These are phyloP conservation scores for Eutrema yunnanense DNA, from an alignment of 345 rosid species.

Conservation along the genomic window DNA sequence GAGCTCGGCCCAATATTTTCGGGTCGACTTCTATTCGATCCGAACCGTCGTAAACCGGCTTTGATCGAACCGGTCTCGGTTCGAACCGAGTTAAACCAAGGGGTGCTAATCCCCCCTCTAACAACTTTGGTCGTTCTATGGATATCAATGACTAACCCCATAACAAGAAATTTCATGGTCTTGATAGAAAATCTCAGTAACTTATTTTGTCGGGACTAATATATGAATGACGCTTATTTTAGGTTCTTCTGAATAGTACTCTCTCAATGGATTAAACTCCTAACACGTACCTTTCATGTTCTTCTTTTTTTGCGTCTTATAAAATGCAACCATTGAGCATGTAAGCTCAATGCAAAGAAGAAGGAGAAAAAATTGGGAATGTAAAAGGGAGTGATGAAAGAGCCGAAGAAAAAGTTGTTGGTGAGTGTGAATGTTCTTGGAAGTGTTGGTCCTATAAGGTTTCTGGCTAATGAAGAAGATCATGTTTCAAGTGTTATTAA, in stretches of 20 bases:
- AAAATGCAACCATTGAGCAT: not conserved
- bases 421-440: slow-evolving; percentile 64
- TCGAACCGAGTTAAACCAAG: too few species aligned
- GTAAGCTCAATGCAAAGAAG: not conserved
- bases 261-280: slow-evolving; percentile 6
- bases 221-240: not conserved
- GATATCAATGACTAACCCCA: not conserved
- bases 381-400: slow-evolving; percentile 16
- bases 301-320: slow-evolving; percentile 5
- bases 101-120: too few species aligned
- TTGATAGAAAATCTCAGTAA: not conserved
- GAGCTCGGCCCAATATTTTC: too few species aligned
- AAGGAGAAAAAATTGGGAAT: not conserved
- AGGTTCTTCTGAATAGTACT: slow-evolving; percentile 5
- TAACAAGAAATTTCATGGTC: not conserved
- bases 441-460: slow-evolving; percentile 72
- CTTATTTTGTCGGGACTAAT: slow-evolving; percentile 5
- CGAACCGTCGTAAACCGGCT: too few species aligned
- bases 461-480: slow-evolving; percentile 55
- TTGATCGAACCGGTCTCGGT: too few species aligned
- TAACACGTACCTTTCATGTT: slow-evolving; percentile 6
- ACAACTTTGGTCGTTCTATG: not conserved
- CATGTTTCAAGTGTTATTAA: slow-evolving; percentile 50
- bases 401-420: slow-evolving; percentile 44
- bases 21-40: too few species aligned